phyloP scores from a whole-genome alignment of 257 asterid species.

The Solanum chilense region DNA sequence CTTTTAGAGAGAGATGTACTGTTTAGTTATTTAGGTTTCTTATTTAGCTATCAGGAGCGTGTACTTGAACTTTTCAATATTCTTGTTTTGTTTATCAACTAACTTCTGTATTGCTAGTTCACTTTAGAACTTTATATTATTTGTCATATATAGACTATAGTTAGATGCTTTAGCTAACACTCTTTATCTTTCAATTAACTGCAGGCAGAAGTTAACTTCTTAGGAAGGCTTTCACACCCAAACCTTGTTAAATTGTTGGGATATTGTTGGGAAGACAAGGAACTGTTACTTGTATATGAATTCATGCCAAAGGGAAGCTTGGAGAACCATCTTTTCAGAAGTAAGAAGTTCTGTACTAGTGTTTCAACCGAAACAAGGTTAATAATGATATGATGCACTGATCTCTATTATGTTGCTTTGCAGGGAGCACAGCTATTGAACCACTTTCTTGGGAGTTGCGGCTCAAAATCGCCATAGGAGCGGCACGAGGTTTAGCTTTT shows the following conservation, averaged over 20 bases:
- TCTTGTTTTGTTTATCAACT: not conserved
- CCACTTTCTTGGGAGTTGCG: slow-evolving; percentile 31
- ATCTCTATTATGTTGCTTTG: not conserved
- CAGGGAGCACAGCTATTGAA: slow-evolving; percentile 28
- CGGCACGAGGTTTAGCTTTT: slow-evolving; percentile 40
- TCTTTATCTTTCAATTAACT: not conserved
- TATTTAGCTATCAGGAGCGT: not conserved
- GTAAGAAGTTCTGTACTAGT: slow-evolving; percentile 16
- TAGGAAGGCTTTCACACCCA: slow-evolving; percentile 45
- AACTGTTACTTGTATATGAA: slow-evolving; percentile 33
- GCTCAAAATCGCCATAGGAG: slow-evolving; percentile 32
- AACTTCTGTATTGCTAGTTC: not conserved
- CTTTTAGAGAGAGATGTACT: not conserved
- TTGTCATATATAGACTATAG: not conserved
- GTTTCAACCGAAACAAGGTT: not conserved
- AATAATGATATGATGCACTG: not conserved
- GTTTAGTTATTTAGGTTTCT: not conserved
- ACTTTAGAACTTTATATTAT: not conserved
- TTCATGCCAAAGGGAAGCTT: slow-evolving; percentile 35
- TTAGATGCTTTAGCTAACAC: not conserved
- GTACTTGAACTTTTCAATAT: not conserved
- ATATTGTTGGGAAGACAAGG: slow-evolving; percentile 34
- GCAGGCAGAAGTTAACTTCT: slow-evolving; percentile 41
- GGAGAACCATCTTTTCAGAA: slow-evolving; percentile 40
- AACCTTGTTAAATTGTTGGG: slow-evolving; percentile 39